Evolutionary conservation across 2,329 filamentous ascomycete species (phyloP).

Genomic region (Niveomyces coronatus): DNA sequence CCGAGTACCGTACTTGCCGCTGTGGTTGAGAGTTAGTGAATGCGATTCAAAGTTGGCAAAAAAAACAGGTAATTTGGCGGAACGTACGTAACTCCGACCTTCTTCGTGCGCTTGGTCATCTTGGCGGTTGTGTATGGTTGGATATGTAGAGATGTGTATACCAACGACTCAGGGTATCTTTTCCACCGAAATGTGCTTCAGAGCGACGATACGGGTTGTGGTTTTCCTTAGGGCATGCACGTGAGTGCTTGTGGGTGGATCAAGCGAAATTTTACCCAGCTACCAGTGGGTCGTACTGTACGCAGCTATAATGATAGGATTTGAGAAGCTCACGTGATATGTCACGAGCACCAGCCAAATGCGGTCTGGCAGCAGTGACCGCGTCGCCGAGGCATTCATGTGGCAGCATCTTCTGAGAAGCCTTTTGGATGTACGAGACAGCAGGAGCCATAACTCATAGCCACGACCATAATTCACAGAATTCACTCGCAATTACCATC

Average conservation of each 20-base stretch:
- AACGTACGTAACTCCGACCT: conserved; percentile 81
- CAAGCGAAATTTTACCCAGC: conserved; percentile 7
- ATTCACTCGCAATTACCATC: too few relatives aligned
- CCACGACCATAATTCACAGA: too few relatives aligned
- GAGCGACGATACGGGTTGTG: conserved; percentile 22
- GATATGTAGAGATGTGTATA: conserved; percentile 24
- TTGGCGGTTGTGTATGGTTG: conserved; percentile 42
- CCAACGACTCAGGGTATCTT: conserved; percentile 18
- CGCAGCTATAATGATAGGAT: neutral
- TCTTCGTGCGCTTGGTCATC: conserved; percentile 93
- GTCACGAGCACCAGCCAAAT: conserved; percentile 3
- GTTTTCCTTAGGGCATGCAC: conserved; percentile 33
- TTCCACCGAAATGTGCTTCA: conserved; percentile 23
- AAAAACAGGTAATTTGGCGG: conserved; percentile 1
- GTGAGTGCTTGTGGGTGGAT: conserved; percentile 19
- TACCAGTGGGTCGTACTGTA: neutral
- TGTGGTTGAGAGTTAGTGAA: conserved; percentile 25
- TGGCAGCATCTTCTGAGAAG: neutral
- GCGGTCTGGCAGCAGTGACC: neutral
- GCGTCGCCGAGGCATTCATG: neutral
- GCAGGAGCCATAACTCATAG: too few relatives aligned
- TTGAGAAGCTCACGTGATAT: conserved; percentile 1
- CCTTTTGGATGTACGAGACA: neutral
- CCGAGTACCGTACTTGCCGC: conserved; percentile 91
- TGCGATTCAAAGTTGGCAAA: conserved; percentile 4